phyloP scores from a whole-genome alignment of 164 flowering plant genomes.

The Echeveria elegans region DNA sequence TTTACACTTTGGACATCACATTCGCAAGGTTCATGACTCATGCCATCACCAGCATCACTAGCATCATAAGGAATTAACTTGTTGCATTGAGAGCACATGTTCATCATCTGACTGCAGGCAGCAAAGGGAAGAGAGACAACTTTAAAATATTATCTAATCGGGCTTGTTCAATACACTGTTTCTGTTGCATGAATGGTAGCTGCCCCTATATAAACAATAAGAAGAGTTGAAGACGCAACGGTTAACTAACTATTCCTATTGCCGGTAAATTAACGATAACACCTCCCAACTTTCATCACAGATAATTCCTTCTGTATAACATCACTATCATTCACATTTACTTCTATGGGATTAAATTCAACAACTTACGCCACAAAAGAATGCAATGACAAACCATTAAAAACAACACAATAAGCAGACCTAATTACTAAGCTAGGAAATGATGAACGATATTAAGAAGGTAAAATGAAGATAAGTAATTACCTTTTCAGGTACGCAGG shows the following conservation, averaged over 20 bases:
- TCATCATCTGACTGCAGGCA: background rate
- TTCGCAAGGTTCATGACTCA: background rate
- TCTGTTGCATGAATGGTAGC: background rate
- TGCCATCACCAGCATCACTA: background rate
- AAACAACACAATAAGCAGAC: too few relatives aligned
- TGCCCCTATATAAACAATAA: too few relatives aligned
- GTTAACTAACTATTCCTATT: background rate
- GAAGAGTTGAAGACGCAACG: background rate
- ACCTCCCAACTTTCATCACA: too few relatives aligned
- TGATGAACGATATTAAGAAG: background rate
- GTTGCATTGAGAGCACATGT: constrained; percentile 1
- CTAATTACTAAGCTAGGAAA: background rate
- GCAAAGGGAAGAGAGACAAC: background rate
- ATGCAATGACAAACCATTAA: too few relatives aligned
- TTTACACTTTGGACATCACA: constrained; percentile 10
- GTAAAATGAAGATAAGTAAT: background rate
- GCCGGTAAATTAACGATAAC: too few relatives aligned
- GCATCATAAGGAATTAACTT: background rate
- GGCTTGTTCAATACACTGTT: background rate
- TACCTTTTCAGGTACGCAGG: background rate
- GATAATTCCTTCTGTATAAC: too few relatives aligned
- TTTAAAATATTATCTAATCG: too few relatives aligned
- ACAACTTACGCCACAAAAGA: too few relatives aligned
- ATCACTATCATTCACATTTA: too few relatives aligned
- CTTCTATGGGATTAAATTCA: too few relatives aligned